Conservation (phyloP, 1,284 basidiomycete genomes). For the Sanghuangporus baumii region DNA sequence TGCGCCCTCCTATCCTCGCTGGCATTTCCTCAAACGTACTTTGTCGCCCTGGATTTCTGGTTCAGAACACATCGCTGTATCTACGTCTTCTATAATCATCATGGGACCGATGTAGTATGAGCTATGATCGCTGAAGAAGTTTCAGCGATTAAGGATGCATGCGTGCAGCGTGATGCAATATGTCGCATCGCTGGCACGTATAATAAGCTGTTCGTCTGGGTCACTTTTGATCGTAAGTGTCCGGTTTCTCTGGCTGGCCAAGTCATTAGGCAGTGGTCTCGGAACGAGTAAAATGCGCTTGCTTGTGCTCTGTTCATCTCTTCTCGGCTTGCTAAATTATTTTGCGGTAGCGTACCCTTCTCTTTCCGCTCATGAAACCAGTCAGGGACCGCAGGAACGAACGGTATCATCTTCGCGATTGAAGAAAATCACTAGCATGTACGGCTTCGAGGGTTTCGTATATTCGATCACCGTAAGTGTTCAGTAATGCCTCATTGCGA, state of each 20-base stretch:
- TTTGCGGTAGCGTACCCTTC: background rate
- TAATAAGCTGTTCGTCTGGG: too few species aligned
- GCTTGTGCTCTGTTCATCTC: background rate
- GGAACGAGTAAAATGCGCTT: background rate
- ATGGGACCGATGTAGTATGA: background rate
- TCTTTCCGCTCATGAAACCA: background rate
- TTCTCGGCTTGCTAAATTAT: background rate
- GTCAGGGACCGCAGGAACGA: background rate
- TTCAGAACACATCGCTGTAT: background rate
- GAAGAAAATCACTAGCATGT: conserved; percentile 16
- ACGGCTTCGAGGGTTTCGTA: conserved; percentile 15
- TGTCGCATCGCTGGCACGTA: too few species aligned
- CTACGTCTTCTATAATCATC: background rate
- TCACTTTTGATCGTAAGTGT: too few species aligned
- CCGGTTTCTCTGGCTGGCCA: too few species aligned
- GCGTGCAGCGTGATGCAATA: background rate
- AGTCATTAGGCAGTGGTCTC: too few species aligned
- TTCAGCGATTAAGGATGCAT: background rate
- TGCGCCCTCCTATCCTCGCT: background rate
- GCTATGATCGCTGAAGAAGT: background rate
- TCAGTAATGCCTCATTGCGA: background rate
- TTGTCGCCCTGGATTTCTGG: background rate
- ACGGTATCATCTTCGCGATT: conserved; percentile 2
- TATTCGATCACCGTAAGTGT: conserved; percentile 10
- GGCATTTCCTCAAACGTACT: background rate